Conservation (phyloP, 116 monocot species). For the Papilionanthe hybrid region DNA sequence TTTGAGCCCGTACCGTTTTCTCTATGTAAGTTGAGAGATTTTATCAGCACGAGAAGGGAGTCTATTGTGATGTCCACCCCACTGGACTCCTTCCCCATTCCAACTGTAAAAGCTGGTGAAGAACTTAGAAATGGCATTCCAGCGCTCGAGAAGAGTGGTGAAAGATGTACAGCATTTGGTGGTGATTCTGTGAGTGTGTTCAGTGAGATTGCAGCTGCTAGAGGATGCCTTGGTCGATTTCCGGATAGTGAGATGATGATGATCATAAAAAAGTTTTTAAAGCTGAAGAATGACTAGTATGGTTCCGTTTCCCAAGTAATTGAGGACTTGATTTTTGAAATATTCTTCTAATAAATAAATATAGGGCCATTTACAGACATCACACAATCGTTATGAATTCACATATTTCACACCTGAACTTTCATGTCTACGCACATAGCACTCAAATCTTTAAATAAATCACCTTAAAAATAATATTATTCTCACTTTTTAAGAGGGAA, state of each 20-base stretch:
- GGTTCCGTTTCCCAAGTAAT: not conserved
- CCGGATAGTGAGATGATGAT: constrained; percentile 99
- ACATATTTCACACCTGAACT: no score
- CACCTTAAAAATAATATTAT: no score
- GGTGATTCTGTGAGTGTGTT: constrained; percentile 73
- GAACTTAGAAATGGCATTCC: constrained; percentile 29
- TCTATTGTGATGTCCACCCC: constrained; percentile 27
- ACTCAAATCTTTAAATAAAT: no score
- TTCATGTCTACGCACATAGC: no score
- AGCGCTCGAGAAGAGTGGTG: not conserved
- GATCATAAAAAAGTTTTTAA: constrained; percentile 82
- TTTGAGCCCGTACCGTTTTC: constrained; percentile 93
- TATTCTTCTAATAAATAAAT: no score
- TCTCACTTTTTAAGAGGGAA: no score
- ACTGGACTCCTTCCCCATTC: constrained; percentile 74
- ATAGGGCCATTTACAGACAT: no score
- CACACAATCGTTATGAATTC: no score
- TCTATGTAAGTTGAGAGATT: constrained; percentile 54
- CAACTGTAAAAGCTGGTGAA: constrained; percentile 61
- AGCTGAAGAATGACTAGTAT: constrained; percentile 75
- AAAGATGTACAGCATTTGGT: constrained; percentile 22
- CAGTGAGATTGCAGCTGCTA: constrained; percentile 75
- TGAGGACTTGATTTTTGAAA: not conserved
- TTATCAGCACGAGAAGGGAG: constrained; percentile 63
- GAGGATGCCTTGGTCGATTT: constrained; percentile 85